Evolutionary conservation across 352 stramenopile genomes (phyloP), one percentile per base, ranked within the genome.

Genomic region (Paralagenidium karlingii): DNA sequence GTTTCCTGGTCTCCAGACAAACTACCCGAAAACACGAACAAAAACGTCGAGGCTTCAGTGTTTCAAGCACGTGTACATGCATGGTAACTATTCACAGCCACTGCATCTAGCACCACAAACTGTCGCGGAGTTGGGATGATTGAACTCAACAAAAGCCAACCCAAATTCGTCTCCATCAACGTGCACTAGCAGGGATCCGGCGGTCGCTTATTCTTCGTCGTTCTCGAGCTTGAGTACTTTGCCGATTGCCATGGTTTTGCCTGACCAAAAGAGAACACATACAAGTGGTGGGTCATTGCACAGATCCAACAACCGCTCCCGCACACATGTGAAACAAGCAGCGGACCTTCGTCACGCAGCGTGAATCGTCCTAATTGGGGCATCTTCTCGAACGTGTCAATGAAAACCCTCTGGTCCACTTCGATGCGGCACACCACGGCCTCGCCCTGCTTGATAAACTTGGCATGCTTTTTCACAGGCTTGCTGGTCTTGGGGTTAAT

Each of bases 201-300:
- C 9, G 12, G n/a, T 29, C 22, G 15, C 32, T 50, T 43, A 43
- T 30, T 41, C 32, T 18, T 45, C 39, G 33, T 53, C 45, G 63
- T 84, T 80, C 34, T 82, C 70, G 32, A 98, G 75, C 53, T 96
- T 94, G 40, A 95, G 63, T 34, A 99, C 86, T 57, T 98, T 98
- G 16, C 96, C 96, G 58, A 99, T 98, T 21, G 87, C 95, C 47
- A 99, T 98, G 21, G 96, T 98, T 73, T 97, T 98, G 53, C 30
- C 30, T 36, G 30, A n/a, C n/a, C 22, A 36, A 36, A 3, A 36
- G 3, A 7, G 7, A 8, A 3, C 30, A 36, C 7, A 36, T 22
- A 22, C 3, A 7, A 36, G 19, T 7, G 22, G 30, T 36, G 22
- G 16, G 22, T 36, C 30, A 7, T 36, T 7, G 22, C 7, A 36